Conservation (phyloP, 169 alveolate species). For the Plasmodium malariae region DNA sequence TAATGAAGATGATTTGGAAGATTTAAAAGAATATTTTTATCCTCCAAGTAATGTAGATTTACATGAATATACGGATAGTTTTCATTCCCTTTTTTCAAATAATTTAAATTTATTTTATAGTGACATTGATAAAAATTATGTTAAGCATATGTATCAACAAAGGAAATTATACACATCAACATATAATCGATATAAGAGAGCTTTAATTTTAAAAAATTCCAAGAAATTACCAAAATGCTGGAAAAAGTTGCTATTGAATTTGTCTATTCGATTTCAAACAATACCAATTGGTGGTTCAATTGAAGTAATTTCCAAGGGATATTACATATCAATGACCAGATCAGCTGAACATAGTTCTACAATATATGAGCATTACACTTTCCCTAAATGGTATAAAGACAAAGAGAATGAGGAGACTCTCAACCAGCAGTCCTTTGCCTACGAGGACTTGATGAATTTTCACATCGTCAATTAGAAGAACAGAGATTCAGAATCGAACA, state of each 20-base stretch:
- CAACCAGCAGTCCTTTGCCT: conserved; percentile 12
- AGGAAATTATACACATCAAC: conserved; percentile 54
- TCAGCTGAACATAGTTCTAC: conserved; percentile 53
- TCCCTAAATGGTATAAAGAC: conserved; percentile 52
- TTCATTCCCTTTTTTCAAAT: conserved; percentile 36
- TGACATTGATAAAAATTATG: conserved; percentile 58
- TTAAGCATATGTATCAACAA: conserved; percentile 74
- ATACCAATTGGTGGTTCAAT: conserved; percentile 66
- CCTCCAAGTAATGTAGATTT: conserved; percentile 22
- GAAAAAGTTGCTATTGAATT: conserved; percentile 44
- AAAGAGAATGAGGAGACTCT: conserved; percentile 46
- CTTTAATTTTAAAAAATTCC: conserved; percentile 34
- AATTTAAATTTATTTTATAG: conserved; percentile 40
- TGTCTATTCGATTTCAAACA: conserved; percentile 65
- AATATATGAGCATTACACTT: conserved; percentile 62
- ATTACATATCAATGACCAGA: conserved; percentile 57
- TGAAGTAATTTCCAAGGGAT: conserved; percentile 30
- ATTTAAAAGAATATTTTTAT: conserved; percentile 61
- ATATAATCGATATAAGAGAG: conserved; percentile 48
- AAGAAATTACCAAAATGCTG: conserved; percentile 57
- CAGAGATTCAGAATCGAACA: too few relatives aligned
- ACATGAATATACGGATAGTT: conserved; percentile 58
- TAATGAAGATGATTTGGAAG: conserved; percentile 64
- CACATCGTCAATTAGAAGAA: conserved; percentile 52
- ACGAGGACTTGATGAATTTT: conserved; percentile 61